Conservation (phyloP, 495 filamentous ascomycete species). For the Immersiella caudata region DNA sequence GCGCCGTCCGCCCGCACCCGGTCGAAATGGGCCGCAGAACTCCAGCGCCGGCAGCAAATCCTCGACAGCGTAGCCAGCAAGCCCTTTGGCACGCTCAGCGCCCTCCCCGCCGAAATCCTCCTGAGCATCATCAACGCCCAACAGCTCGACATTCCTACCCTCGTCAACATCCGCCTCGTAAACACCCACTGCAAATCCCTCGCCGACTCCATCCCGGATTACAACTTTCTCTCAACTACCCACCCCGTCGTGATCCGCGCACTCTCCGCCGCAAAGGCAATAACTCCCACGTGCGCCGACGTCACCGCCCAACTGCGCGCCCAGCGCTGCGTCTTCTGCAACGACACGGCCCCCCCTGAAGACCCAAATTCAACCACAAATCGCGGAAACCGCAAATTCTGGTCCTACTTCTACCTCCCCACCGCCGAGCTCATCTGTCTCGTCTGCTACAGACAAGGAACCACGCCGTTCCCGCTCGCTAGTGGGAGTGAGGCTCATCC, state of each 20-base stretch:
- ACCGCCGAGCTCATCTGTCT: background rate
- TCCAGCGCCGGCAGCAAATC: background rate
- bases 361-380: background rate
- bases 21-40: background rate
- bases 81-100: background rate
- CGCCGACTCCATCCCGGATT: background rate
- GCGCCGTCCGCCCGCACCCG: background rate
- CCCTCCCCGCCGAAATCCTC: background rate
- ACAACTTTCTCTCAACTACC: background rate
- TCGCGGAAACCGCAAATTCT: background rate
- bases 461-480: background rate
- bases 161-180: background rate
- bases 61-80: background rate
- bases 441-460: background rate
- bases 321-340: background rate
- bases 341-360: background rate
- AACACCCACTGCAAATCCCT: background rate
- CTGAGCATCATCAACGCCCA: background rate
- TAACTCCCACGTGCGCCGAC: background rate
- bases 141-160: background rate
- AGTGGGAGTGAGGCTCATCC: background rate
- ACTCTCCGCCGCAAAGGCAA: background rate
- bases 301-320: background rate
- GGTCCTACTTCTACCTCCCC: background rate
- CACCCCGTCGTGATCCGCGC: background rate